Evolutionary conservation across 73 alveolate genomes (phyloP).

Genomic region (Paramecium biaurelia): DNA sequence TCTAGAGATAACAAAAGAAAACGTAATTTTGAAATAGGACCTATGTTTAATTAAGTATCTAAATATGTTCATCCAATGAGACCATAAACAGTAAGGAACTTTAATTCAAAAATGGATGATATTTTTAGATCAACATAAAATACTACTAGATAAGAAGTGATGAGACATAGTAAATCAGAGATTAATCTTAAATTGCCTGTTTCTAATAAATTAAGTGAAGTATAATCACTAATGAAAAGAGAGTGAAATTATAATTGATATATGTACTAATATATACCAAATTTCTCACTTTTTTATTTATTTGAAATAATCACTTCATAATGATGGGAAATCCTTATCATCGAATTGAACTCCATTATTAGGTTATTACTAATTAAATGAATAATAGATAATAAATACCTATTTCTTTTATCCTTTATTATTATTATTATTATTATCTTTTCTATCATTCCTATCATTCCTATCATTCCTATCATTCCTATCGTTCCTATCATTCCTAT

Average conservation of each 20-base stretch:
- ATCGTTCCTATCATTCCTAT: not conserved
- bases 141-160: not conserved
- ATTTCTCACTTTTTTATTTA: not conserved
- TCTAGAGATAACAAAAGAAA: not conserved
- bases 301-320: not conserved
- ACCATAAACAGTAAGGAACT: not conserved
- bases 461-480: not conserved
- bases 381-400: not conserved
- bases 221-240: not conserved
- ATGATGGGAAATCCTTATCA: slow-evolving; percentile 18
- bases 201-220: not conserved
- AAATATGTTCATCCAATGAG: slow-evolving; percentile 8
- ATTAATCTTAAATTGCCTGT: not conserved
- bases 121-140: not conserved
- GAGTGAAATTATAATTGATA: not conserved
- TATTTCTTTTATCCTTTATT: not conserved
- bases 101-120: not conserved
- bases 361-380: not conserved
- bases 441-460: not conserved
- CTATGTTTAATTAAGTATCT: not conserved
- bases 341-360: not conserved
- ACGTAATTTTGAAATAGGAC: not conserved
- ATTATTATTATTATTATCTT: not conserved
- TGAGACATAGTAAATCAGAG: not conserved
- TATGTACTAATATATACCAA: not conserved